Percentiles rank a stretch among this genome's conserved stretches.
These are phyloP conservation scores for Blastocystis sp. DNA, from an alignment of 352 stramenopile genomes.

Conservation along the genomic window DNA sequence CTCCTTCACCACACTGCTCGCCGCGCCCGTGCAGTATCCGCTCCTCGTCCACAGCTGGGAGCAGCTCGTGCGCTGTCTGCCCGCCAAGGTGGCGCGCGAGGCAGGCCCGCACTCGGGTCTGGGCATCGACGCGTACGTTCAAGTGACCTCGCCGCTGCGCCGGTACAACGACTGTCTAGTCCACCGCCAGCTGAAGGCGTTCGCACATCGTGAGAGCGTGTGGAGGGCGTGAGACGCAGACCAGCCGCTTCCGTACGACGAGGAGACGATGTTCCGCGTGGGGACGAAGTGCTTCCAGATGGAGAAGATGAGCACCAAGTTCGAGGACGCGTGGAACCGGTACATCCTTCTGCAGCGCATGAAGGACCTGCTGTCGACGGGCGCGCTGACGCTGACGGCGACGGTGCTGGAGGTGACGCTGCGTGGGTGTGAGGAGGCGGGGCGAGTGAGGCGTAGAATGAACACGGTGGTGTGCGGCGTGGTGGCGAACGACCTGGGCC, in stretches of 20 bases:
- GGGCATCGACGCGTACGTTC: conserved; percentile 49
- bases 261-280: conserved; percentile 33
- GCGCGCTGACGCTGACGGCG: background rate
- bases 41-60: conserved; percentile 46
- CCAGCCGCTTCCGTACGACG: conserved; percentile 21
- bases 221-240: background rate
- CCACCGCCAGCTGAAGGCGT: conserved; percentile 53
- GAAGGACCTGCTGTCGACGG: background rate
- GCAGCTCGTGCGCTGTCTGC: conserved; percentile 51
- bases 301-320: conserved; percentile 55
- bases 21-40: conserved; percentile 15
- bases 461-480: conserved; percentile 49
- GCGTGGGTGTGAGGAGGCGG: background rate
- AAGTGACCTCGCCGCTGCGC: conserved; percentile 58
- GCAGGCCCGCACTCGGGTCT: conserved; percentile 33
- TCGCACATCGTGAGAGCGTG: background rate
- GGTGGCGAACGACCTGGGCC: conserved; percentile 45
- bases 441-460: conserved; percentile 32
- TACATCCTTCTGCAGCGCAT: conserved; percentile 63
- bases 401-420: conserved; percentile 55
- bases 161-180: conserved; percentile 67
- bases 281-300: conserved; percentile 37
- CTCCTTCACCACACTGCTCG: conserved; percentile 43
- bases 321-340: conserved; percentile 61
- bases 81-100: background rate